Conservation (phyloP, 139 green algal genomes). For the Micractinium sp. region DNA sequence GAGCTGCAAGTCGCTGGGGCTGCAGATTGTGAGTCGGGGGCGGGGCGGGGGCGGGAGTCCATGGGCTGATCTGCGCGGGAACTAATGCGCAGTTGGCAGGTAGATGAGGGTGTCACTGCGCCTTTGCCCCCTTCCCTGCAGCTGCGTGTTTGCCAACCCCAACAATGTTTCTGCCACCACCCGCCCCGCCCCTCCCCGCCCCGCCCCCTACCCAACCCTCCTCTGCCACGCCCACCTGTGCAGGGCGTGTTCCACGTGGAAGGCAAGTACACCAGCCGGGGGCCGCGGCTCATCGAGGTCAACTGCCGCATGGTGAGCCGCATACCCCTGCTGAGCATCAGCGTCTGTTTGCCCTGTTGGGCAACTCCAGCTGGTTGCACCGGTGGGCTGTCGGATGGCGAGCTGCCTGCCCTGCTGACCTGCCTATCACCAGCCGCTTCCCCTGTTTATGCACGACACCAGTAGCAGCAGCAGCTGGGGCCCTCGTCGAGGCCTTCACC, state of each 20-base stretch:
- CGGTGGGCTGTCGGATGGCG: too few species aligned
- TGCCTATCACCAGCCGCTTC: not conserved
- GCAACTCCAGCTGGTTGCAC: too few species aligned
- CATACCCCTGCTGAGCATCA: too few species aligned
- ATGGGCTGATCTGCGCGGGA: too few species aligned
- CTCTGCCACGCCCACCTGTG: not conserved
- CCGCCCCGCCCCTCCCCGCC: not conserved
- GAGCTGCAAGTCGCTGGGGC: conserved; percentile 62
- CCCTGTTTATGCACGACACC: not conserved
- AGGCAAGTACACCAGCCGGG: conserved; percentile 84
- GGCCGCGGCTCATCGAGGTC: conserved; percentile 87
- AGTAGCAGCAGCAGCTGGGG: too few species aligned
- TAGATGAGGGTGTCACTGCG: not conserved
- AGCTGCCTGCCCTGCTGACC: not conserved
- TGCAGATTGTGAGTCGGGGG: conserved; percentile 44
- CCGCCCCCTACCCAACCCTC: not conserved
- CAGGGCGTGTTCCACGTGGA: conserved; percentile 72
- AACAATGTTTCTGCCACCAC: too few species aligned
- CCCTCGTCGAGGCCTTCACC: too few species aligned
- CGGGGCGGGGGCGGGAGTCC: not conserved
- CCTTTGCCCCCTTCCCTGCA: not conserved
- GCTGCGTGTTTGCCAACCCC: too few species aligned
- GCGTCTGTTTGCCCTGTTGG: too few species aligned
- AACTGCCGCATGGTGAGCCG: conserved; percentile 86
- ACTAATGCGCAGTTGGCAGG: not conserved